Conservation (phyloP, 129 eudicot species). For the Flaveria sonorensis region DNA sequence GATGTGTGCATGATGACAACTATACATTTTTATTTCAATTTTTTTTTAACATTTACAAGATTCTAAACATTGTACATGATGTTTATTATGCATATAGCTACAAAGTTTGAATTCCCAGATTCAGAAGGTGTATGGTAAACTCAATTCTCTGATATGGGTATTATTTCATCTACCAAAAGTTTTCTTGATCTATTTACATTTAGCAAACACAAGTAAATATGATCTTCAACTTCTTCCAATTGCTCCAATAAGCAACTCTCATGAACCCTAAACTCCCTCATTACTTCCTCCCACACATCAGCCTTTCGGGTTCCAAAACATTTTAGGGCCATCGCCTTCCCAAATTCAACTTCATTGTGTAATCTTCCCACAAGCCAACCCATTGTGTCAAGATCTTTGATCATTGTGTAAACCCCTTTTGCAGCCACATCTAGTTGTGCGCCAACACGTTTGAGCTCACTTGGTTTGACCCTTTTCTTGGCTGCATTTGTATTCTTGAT, state of each 20-base stretch:
- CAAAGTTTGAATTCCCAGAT: neutral
- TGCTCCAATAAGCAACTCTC: slow-evolving; percentile 58
- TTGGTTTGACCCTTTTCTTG: slow-evolving; percentile 18
- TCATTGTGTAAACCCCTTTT: slow-evolving; percentile 64
- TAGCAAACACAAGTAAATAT: slow-evolving; percentile 68
- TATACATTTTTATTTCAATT: slow-evolving; percentile 5
- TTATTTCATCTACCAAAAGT: slow-evolving; percentile 45
- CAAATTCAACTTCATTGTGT: slow-evolving; percentile 64
- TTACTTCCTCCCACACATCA: slow-evolving; percentile 59
- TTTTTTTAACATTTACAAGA: slow-evolving; percentile 26
- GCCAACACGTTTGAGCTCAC: slow-evolving; percentile 35
- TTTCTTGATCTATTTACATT: slow-evolving; percentile 79
- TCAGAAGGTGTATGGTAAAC: neutral
- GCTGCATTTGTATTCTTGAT: slow-evolving; percentile 23
- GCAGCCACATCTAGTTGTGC: slow-evolving; percentile 74
- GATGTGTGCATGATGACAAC: too few species aligned
- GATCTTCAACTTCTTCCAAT: slow-evolving; percentile 76
- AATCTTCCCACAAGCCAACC: slow-evolving; percentile 62
- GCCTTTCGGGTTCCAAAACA: slow-evolving; percentile 49
- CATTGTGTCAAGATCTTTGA: slow-evolving; percentile 79
- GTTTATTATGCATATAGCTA: slow-evolving; percentile 13
- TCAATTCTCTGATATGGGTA: slow-evolving; percentile 21
- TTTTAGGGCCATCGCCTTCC: slow-evolving; percentile 49
- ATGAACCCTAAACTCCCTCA: slow-evolving; percentile 52
- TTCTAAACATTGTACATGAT: neutral